A percentile compares a stretch with the other conserved stretches of the same genome.
These are phyloP conservation scores for Colletotrichum phormii DNA, from an alignment of 2,329 filamentous ascomycete genomes.

Conservation along the genomic window DNA sequence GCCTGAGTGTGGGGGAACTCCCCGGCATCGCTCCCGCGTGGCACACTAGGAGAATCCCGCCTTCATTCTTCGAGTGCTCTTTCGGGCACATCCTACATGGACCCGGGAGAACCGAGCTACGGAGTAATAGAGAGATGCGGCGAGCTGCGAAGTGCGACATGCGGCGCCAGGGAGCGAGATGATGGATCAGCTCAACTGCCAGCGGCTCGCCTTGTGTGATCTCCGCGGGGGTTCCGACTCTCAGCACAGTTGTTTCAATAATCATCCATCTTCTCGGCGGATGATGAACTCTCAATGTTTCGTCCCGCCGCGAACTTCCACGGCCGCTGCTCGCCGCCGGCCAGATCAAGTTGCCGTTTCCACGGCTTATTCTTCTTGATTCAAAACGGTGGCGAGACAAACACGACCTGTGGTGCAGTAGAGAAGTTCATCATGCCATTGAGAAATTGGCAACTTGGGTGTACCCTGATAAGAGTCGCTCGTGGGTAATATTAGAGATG, in stretches of 20 bases:
- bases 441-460: background rate
- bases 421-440: background rate
- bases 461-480: background rate
- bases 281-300: background rate
- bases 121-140: constrained; percentile 11
- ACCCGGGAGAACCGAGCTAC: background rate
- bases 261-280: background rate
- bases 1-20: constrained; percentile 29
- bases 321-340: background rate
- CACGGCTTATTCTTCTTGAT: too few relatives aligned
- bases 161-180: background rate
- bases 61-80: background rate
- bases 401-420: background rate
- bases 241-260: background rate
- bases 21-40: constrained; percentile 29
- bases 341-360: background rate
- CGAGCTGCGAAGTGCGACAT: constrained; percentile 21
- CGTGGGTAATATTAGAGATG: background rate
- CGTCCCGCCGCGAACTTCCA: background rate
- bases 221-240: background rate
- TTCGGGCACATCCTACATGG: constrained; percentile 20
- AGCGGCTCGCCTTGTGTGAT: background rate
- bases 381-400: background rate
- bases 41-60: constrained; percentile 28
- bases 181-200: background rate